phyloP scores from a whole-genome alignment of 768 basidiomycete species.

The Serendipita sp. region DNA sequence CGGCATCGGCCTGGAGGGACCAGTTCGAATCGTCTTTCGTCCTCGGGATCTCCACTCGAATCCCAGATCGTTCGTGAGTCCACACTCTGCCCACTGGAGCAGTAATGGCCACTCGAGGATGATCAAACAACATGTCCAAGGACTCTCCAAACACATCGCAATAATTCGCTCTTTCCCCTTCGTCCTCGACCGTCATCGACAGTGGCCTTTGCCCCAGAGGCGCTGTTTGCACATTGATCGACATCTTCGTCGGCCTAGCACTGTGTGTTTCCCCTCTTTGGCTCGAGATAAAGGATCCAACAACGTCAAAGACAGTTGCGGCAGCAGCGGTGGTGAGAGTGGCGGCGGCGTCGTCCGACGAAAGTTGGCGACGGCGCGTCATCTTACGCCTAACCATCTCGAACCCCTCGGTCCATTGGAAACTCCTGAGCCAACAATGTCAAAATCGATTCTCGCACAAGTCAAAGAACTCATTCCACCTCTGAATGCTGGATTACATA shows the following conservation, averaged over 20 bases:
- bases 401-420: background rate
- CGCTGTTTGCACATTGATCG: too few relatives aligned
- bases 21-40: constrained; percentile 32
- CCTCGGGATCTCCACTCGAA: background rate
- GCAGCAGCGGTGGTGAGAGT: background rate
- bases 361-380: background rate
- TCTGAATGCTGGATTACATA: constrained; percentile 74
- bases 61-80: background rate
- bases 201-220: too few relatives aligned
- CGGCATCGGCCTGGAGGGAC: constrained; percentile 60
- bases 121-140: background rate
- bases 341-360: background rate
- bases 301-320: too few relatives aligned
- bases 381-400: background rate
- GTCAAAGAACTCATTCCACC: constrained; percentile 80
- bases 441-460: constrained; percentile 47
- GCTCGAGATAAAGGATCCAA: too few relatives aligned
- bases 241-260: too few relatives aligned
- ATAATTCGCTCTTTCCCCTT: background rate
- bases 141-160: background rate
- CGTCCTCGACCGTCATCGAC: background rate
- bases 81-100: background rate
- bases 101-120: background rate
- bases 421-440: constrained; percentile 19
- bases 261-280: too few relatives aligned